Percentiles rank a stretch among this genome's conserved stretches.
phyloP scores from a whole-genome alignment of 1,139 yeast genomes.

The Hemisphaericaspora subhashii region DNA sequence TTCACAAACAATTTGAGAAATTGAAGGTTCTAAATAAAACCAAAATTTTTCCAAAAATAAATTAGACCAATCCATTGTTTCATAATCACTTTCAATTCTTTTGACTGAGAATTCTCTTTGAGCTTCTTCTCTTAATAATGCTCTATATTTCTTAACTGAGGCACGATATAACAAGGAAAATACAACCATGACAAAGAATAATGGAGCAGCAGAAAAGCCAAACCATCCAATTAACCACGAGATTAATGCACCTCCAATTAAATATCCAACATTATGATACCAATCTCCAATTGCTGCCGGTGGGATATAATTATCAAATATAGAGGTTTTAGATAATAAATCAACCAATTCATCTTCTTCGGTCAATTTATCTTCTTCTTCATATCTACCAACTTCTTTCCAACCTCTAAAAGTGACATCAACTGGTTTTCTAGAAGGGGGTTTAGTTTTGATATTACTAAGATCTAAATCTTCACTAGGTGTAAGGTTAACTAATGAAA shows the following conservation, averaged over 20 bases:
- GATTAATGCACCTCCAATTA: slow-evolving; percentile 62
- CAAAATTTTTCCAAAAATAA: slow-evolving; percentile 86
- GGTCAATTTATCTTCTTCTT: slow-evolving; percentile 62
- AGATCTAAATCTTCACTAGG: slow-evolving; percentile 40
- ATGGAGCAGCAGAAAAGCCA: slow-evolving; percentile 75
- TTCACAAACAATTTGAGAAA: slow-evolving; percentile 80
- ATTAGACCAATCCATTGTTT: slow-evolving; percentile 94
- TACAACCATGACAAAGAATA: slow-evolving; percentile 65
- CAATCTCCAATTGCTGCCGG: slow-evolving; percentile 84
- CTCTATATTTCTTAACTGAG: slow-evolving; percentile 77
- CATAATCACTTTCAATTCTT: slow-evolving; percentile 82
- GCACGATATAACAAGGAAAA: slow-evolving; percentile 75
- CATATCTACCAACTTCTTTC: slow-evolving; percentile 93
- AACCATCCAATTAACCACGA: slow-evolving; percentile 83
- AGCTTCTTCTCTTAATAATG: slow-evolving; percentile 70
- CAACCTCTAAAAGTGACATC: slow-evolving; percentile 82
- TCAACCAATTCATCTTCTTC: slow-evolving; percentile 70
- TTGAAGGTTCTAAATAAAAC: slow-evolving; percentile 87
- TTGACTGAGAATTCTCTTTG: slow-evolving; percentile 83
- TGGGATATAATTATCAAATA: slow-evolving; percentile 71
- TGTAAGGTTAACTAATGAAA: slow-evolving; percentile 9
- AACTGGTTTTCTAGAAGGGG: slow-evolving; percentile 52
- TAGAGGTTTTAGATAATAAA: slow-evolving; percentile 63
- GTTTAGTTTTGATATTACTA: slow-evolving; percentile 34
- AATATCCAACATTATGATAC: slow-evolving; percentile 82